Evolutionary conservation across 805 yeast species (phyloP).

Genomic region (Ogataea ramenticola): DNA sequence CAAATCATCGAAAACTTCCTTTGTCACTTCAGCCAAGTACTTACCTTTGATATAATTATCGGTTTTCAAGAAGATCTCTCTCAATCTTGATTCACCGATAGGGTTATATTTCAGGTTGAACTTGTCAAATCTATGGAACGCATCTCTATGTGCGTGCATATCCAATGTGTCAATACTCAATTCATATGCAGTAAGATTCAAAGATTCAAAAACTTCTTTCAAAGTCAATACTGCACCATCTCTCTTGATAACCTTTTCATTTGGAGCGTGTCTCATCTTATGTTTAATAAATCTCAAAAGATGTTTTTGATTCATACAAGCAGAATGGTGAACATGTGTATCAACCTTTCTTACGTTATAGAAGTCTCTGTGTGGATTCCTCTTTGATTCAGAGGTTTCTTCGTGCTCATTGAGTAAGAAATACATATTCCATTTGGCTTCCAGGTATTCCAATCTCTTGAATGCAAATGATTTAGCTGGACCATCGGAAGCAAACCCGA

Average conservation of each 20-base stretch:
- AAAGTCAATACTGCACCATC: constrained; percentile 85
- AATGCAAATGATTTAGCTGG: constrained; percentile 96
- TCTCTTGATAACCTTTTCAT: constrained; percentile 88
- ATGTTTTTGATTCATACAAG: constrained; percentile 99
- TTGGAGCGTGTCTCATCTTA: constrained; percentile 78
- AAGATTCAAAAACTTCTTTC: constrained; percentile 84
- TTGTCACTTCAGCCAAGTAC: constrained; percentile 88
- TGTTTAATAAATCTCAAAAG: constrained; percentile 88
- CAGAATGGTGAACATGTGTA: constrained; percentile 98
- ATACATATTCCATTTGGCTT: constrained; percentile 95
- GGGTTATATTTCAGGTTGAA: constrained; percentile 97
- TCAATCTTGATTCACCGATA: constrained; percentile 92
- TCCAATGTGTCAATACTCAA: constrained; percentile 93
- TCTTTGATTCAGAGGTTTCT: constrained; percentile 83
- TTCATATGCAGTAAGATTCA: constrained; percentile 89
- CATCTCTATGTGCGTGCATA: constrained; percentile 98
- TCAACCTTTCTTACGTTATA: constrained; percentile 96
- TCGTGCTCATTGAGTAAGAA: constrained; percentile 83
- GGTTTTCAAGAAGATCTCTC: constrained; percentile 94
- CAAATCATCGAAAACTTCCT: constrained; percentile 88
- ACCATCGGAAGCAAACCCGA: constrained; percentile 81
- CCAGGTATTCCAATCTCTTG: constrained; percentile 85
- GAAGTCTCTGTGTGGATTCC: constrained; percentile 94
- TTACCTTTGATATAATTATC: constrained; percentile 87
- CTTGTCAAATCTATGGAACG: constrained; percentile 96